Evolutionary conservation across 2,329 filamentous ascomycete genomes (phyloP), one percentile per base, ranked within the genome.

Genomic region (Kalmusia sp.): DNA sequence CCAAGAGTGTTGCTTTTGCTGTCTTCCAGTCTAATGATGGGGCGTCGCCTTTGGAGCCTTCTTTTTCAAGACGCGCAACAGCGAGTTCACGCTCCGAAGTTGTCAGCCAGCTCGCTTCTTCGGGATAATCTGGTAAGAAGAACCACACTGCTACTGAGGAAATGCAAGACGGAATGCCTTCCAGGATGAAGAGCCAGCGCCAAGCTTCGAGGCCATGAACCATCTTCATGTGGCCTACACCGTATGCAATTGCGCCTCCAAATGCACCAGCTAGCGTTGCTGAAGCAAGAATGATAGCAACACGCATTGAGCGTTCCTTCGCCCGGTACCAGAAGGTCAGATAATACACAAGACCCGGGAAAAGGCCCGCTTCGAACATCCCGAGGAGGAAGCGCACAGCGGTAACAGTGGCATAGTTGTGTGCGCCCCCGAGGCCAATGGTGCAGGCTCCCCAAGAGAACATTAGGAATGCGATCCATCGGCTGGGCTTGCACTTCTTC

Each of bases 251-350:
- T 2, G 80, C 76, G 2, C 82, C 83, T 3, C 82, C 82, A 61
- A 85, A 84, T 0, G 80, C 81, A 3, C 81, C 81, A 49, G 76
- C 83, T 54, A 81, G 80, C 63, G 85, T 84, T 4, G 75, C 86
- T 70, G 79, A 86, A 63, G 68, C 82, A 17, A 84, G 67, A 55
- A 85, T 78, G 37, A 84, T 78, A 0, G 83, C 81, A 63, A 90
- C 81, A 5, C 85, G 83, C 64, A 85, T 80, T 1, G 80, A 82
- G 17, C 82, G 76, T 65, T 87, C 84, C 3, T 81, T 78, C 5
- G 79, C 76, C 15, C 80, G 79, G 62, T 85, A 86, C 76, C 83
- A 84, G 59, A 84, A 84, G 3, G 82, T 57, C 12, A 86, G 75
- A 50, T 85, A 82, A 64, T 83, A 85, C 14, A 82, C 62, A 6